Evolutionary conservation across 306 rosid genomes (phyloP), one percentile per base, ranked within the genome.

Genomic region (Medicago ruthenica): DNA sequence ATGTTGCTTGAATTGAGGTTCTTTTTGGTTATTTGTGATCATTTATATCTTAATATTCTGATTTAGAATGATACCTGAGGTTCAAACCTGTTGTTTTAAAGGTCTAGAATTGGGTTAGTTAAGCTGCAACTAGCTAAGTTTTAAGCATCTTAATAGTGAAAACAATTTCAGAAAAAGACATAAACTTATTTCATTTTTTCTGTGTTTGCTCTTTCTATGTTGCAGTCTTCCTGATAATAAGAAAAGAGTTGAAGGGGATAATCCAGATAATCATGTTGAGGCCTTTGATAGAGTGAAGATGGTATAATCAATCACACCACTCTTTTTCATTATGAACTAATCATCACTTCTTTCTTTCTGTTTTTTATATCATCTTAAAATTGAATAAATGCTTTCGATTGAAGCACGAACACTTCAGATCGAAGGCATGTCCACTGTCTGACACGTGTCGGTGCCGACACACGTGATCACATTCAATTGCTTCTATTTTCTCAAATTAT

Each of bases 181-280:
- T 21, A 41, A 58, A 67, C 15, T 44, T 57, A 16, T 45, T 11
- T 76, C 27, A 53, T 70, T 9, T 76, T 39, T 71, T 80, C 77
- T 61, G 41, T 5, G 8, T 24, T 24, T 76, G 7, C 51, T 80
- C 39, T 82, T 66, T 54, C 67, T 84, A 65, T 63, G 37, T 83
- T 73, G 61, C 93, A 95, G 97, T 80, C 80, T 89, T 86, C 91
- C 95, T 51, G 97, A 82, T 66, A 89, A 82, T 66, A 89, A 89
- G 91, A 92, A 85, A 75, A 74, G 47, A 77, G 47, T 60, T 24
- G 86, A 76, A 79, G 88, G 78, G 76, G 88, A 84, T 67, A 72
- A 76, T 41, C 69, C 85, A 78, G 82, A 85, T 75, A 67, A 77
- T 64, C 81, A 80, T 20, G 58, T 75, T 68, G 91, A 87, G 71